These are phyloP conservation scores for Ceratopteris richardii DNA, from an alignment of 75 land plant genomes.

Conservation along the genomic window DNA sequence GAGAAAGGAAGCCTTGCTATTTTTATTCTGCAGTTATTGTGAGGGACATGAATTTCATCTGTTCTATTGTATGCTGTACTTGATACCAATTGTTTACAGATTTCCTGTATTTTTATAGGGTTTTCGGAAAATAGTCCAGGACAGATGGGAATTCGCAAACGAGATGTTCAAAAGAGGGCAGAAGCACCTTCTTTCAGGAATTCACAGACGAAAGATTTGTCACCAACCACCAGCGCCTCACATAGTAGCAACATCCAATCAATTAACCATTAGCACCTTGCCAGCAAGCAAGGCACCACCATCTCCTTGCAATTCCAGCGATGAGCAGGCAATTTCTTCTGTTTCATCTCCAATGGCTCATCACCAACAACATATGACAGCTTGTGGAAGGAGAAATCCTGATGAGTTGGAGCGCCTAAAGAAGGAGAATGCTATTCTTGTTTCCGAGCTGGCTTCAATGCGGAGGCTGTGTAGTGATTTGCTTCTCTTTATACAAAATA, in stretches of 20 bases:
- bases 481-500: constrained; percentile 13
- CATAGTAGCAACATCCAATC: neutral
- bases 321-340: constrained; percentile 33
- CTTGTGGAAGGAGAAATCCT: neutral
- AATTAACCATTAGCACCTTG: neutral
- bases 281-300: constrained; percentile 16
- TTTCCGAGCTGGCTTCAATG: constrained; percentile 64
- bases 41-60: too few species aligned
- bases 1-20: too few species aligned
- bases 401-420: constrained; percentile 76
- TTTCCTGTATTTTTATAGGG: too few species aligned
- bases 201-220: constrained; percentile 28
- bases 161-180: constrained; percentile 35
- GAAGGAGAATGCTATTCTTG: constrained; percentile 52
- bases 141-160: constrained; percentile 45
- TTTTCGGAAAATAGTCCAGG: constrained; percentile 40
- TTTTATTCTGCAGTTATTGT: too few species aligned
- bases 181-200: constrained; percentile 31
- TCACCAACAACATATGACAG: constrained; percentile 6
- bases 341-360: constrained; percentile 19
- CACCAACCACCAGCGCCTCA: constrained; percentile 12
- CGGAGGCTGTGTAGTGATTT: constrained; percentile 46
- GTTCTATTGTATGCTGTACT: too few species aligned
- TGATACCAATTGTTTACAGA: too few species aligned
- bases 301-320: constrained; percentile 21